Percentiles rank a stretch among this genome's conserved stretches.
Conservation (phyloP, 495 filamentous ascomycete species). For the Tuber umbilicatum region DNA sequence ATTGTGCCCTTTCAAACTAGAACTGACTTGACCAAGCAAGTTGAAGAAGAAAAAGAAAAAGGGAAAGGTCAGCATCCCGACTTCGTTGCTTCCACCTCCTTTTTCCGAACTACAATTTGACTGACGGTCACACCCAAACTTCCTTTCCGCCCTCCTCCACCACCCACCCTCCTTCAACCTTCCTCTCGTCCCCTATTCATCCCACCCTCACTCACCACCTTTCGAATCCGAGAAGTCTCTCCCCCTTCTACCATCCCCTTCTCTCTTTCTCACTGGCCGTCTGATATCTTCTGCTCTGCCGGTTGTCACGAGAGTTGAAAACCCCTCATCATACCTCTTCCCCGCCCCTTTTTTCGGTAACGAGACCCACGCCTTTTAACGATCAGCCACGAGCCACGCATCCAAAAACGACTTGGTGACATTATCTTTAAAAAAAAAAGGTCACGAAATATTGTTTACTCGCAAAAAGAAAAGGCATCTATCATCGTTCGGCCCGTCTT, state of each 20-base stretch:
- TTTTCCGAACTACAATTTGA: slow-evolving; percentile 26
- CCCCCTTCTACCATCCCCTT: slow-evolving; percentile 27
- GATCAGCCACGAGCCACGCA: slow-evolving; percentile 39
- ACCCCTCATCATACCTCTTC: slow-evolving; percentile 38
- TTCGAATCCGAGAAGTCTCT: slow-evolving; percentile 18
- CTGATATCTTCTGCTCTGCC: slow-evolving; percentile 24
- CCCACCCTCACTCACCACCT: slow-evolving; percentile 13
- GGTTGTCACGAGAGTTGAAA: slow-evolving; percentile 26
- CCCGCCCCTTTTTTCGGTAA: slow-evolving; percentile 37
- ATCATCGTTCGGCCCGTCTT: slow-evolving; percentile 24
- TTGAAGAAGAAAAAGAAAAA: neutral
- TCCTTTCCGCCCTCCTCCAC: slow-evolving; percentile 34
- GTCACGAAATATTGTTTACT: slow-evolving; percentile 26
- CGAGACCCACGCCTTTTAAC: slow-evolving; percentile 40
- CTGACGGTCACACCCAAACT: slow-evolving; percentile 31
- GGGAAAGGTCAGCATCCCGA: neutral
- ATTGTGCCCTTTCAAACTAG: slow-evolving; percentile 6
- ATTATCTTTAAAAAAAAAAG: slow-evolving; percentile 32
- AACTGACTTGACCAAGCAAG: neutral
- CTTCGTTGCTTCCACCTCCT: slow-evolving; percentile 37
- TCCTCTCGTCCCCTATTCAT: slow-evolving; percentile 34
- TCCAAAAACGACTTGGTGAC: slow-evolving; percentile 35
- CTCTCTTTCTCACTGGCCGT: slow-evolving; percentile 30
- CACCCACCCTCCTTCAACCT: slow-evolving; percentile 12
- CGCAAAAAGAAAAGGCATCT: slow-evolving; percentile 26